Evolutionary conservation across 2,329 filamentous ascomycete genomes (phyloP), one percentile per base, ranked within the genome.

Genomic region (Aspergillus vadensis): DNA sequence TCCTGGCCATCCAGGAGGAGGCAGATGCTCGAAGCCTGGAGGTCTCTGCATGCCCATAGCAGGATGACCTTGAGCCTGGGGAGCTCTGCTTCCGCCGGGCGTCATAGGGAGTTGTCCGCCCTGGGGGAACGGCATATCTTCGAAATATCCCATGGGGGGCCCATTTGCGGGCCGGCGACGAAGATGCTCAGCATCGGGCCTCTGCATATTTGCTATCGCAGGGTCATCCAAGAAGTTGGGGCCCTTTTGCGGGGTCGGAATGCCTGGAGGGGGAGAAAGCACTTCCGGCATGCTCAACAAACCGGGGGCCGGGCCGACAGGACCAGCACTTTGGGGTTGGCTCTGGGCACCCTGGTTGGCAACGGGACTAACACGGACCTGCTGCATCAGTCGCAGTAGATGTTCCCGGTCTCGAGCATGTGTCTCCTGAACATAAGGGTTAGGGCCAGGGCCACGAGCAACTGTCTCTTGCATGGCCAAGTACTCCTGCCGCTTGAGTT

Each of bases 341-440:
- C 64, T 61, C n/a, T 69, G 67, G 60, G 62, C 71, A 49, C 67
- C 66, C 58, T 70, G 60, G 25, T 66, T 65, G 25, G 58, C 50
- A 61, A 63, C 57, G 55, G 74, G 62, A 41, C 69, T 73, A 32
- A 78, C 68, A 47, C 73, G 74, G 15, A 82, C 79, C 69, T 85
- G 82, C 67, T 89, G 86, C 91, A 97, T 95, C 30, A 97, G 82
- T 63, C 88, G 90, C 76, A 96, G 91, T 52, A 97, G 80, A 72
- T 95, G 93, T 65, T 96, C 90, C n/a, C 89, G 86, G 68, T 94
- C 91, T 67, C 82, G 86, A 72, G 63, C 70, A 64, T 73, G 76
- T 69, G 79, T 58, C 63, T 79, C 70, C 73, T 76, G 73, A 59
- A 75, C 63, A 75, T 60, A 63, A 19, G 63, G 27, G 19, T 62